Evolutionary conservation across 352 stramenopile genomes (phyloP).

Genomic region (Phytophthora sp.): DNA sequence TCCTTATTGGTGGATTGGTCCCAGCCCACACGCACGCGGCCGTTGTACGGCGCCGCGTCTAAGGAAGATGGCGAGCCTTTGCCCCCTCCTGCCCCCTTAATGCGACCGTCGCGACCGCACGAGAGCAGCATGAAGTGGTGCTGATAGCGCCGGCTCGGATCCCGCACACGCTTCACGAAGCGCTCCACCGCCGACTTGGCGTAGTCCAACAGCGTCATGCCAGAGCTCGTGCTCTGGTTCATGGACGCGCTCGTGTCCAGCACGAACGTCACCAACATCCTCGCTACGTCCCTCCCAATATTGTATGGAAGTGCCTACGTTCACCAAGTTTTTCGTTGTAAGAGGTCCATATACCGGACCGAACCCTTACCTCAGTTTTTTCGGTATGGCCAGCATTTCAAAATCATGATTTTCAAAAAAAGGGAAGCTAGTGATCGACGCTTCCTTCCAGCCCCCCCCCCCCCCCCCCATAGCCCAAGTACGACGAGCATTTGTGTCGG

Average conservation of each 20-base stretch:
- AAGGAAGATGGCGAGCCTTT: slow-evolving; percentile 3
- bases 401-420: too few relatives aligned
- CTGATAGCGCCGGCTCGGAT: slow-evolving; percentile 83
- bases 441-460: too few relatives aligned
- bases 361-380: too few relatives aligned
- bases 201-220: slow-evolving; percentile 90
- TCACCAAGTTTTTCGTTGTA: too few relatives aligned
- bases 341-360: too few relatives aligned
- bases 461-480: too few relatives aligned
- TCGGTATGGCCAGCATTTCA: too few relatives aligned
- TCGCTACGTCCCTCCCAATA: not conserved
- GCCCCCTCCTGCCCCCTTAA: slow-evolving; percentile 10
- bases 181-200: slow-evolving; percentile 89
- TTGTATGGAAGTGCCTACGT: too few relatives aligned
- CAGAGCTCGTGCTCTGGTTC: slow-evolving; percentile 89
- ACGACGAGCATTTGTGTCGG: too few relatives aligned
- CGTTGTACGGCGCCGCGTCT: slow-evolving; percentile 46
- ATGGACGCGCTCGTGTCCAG: slow-evolving; percentile 91
- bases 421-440: too few relatives aligned
- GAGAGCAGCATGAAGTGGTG: slow-evolving; percentile 91
- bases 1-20: slow-evolving; percentile 89
- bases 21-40: slow-evolving; percentile 84
- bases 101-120: slow-evolving; percentile 55
- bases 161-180: slow-evolving; percentile 88
- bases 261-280: slow-evolving; percentile 91